phyloP scores from a whole-genome alignment of 2,329 filamentous ascomycete species.

The Capronia americana region DNA sequence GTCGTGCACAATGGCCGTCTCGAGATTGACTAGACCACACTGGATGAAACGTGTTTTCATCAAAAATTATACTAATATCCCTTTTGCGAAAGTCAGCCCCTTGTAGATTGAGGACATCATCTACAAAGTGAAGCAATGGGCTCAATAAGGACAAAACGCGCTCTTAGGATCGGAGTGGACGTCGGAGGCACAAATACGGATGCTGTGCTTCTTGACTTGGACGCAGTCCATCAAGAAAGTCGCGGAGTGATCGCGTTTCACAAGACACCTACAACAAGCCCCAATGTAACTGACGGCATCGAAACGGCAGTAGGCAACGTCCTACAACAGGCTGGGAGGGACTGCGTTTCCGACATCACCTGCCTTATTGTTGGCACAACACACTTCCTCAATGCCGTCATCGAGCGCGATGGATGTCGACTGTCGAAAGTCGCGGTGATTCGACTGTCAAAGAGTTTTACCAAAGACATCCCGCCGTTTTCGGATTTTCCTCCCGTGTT shows the following conservation, averaged over 20 bases:
- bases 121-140: no score
- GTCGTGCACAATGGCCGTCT: no score
- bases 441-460: conserved; percentile 29
- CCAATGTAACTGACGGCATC: conserved; percentile 53
- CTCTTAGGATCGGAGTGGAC: no score
- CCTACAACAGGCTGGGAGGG: conserved; percentile 46
- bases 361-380: conserved; percentile 61
- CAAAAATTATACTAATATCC: no score
- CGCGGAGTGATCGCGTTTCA: conserved; percentile 29
- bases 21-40: no score
- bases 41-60: no score
- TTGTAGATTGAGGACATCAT: no score
- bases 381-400: conserved; percentile 55
- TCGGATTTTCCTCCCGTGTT: conserved; percentile 57
- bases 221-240: conserved; percentile 12
- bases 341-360: conserved; percentile 46
- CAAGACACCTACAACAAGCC: conserved; percentile 49
- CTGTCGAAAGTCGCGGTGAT: conserved; percentile 29
- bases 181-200: conserved; percentile 29
- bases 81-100: no score
- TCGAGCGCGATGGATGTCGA: conserved; percentile 21
- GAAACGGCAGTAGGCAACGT: conserved; percentile 45
- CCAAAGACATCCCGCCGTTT: conserved; percentile 50
- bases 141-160: no score
- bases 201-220: conserved; percentile 28